Evolutionary conservation across 352 stramenopile species (phyloP).

Genomic region (Globisporangium ultimum): DNA sequence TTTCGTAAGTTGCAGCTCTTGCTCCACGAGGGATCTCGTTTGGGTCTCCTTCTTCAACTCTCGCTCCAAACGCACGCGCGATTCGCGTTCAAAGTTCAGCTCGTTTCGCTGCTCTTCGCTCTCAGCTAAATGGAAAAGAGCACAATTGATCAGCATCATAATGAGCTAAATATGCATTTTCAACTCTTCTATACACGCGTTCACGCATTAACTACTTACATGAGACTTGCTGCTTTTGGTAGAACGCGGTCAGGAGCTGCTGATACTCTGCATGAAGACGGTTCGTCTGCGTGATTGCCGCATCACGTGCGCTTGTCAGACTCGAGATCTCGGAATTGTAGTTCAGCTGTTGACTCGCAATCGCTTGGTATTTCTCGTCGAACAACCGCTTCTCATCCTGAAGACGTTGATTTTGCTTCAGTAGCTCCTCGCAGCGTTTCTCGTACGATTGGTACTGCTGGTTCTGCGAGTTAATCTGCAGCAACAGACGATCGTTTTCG

Average conservation of each 20-base stretch:
- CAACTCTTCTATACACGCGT: not conserved
- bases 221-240: conserved; percentile 65
- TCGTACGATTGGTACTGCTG: conserved; percentile 72
- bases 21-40: conserved; percentile 49
- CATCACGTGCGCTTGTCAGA: conserved; percentile 56
- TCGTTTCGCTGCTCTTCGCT: conserved; percentile 53
- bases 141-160: too few relatives aligned
- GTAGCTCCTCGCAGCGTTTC: conserved; percentile 61
- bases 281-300: conserved; percentile 69
- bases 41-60: conserved; percentile 61
- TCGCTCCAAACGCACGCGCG: conserved; percentile 50
- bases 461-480: conserved; percentile 77
- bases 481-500: conserved; percentile 72
- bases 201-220: conserved; percentile 20
- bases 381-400: conserved; percentile 61
- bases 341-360: conserved; percentile 50
- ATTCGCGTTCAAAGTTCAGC: conserved; percentile 61
- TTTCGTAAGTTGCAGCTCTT: conserved; percentile 70
- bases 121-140: conserved; percentile 20
- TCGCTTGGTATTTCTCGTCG: conserved; percentile 62
- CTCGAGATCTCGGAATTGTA: conserved; percentile 48
- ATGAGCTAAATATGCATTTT: too few relatives aligned
- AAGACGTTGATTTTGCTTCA: conserved; percentile 55
- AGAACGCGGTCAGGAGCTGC: conserved; percentile 64
- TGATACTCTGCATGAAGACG: conserved; percentile 74